Percentiles rank a stretch among this genome's conserved stretches.
phyloP scores from a whole-genome alignment of 2,329 filamentous ascomycete genomes.

The Fusarium mexicanum region DNA sequence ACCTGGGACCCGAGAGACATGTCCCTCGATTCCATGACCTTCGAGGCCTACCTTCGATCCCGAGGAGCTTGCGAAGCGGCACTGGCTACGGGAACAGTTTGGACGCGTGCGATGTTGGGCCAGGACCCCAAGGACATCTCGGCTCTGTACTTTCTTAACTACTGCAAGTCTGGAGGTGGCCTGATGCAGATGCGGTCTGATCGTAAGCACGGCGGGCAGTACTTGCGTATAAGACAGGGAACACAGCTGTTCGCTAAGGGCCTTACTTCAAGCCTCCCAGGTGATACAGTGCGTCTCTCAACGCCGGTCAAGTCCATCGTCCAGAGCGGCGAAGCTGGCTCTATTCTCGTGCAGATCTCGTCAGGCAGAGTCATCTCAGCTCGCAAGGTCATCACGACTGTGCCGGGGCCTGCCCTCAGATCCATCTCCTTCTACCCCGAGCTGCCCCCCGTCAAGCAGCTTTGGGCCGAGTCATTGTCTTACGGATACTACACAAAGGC shows the following conservation, averaged over 20 bases:
- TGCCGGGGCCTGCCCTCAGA: neutral
- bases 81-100: slow-evolving; percentile 3
- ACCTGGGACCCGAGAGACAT: neutral
- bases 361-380: neutral
- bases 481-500: slow-evolving; percentile 27
- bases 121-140: slow-evolving; percentile 23
- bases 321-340: neutral
- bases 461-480: neutral
- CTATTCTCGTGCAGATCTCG: neutral
- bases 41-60: neutral
- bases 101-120: slow-evolving; percentile 20
- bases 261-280: neutral
- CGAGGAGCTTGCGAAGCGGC: neutral
- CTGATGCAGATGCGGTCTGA: slow-evolving; percentile 22
- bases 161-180: slow-evolving; percentile 15
- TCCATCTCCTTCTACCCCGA: neutral
- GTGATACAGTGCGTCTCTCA: neutral
- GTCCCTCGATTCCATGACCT: neutral
- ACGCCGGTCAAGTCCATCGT: neutral
- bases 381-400: neutral
- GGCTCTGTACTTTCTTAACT: slow-evolving; percentile 17
- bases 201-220: slow-evolving; percentile 19
- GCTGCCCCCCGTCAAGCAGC: neutral
- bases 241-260: neutral
- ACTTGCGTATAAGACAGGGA: slow-evolving; percentile 16